Conservation (phyloP, 2,329 filamentous ascomycete species). For the Pseudomassariella vexata region DNA sequence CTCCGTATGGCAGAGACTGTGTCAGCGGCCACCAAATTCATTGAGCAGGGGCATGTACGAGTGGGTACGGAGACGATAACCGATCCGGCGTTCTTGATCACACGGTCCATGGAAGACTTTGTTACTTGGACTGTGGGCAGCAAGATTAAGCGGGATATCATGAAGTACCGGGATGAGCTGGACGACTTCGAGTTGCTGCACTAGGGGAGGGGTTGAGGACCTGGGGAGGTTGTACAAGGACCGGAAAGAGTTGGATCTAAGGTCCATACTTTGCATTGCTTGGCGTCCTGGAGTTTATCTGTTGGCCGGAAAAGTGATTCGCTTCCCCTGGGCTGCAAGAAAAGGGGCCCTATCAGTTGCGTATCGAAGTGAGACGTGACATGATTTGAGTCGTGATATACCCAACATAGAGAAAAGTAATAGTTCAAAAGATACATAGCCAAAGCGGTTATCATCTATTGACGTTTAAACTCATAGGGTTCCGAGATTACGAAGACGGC, state of each 20-base stretch:
- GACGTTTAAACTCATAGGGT: no score
- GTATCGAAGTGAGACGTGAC: no score
- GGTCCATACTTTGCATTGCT: slow-evolving; percentile 9
- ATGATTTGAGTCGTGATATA: no score
- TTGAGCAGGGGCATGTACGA: slow-evolving; percentile 90
- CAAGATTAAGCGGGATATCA: slow-evolving; percentile 95
- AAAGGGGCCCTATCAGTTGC: no score
- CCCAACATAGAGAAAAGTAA: no score
- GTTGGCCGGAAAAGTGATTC: no score
- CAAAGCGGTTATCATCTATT: no score
- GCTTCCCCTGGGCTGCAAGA: no score
- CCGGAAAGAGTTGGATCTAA: neutral
- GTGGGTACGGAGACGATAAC: slow-evolving; percentile 88
- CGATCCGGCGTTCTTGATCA: slow-evolving; percentile 85
- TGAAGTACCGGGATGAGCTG: slow-evolving; percentile 90
- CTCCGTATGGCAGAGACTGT: slow-evolving; percentile 89
- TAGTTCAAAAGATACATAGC: no score
- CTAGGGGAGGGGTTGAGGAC: slow-evolving; percentile 16
- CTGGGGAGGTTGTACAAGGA: neutral
- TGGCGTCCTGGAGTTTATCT: slow-evolving; percentile 20
- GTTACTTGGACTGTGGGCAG: slow-evolving; percentile 94
- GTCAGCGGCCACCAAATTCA: slow-evolving; percentile 75
- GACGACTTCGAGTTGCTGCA: slow-evolving; percentile 91
- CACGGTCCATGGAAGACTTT: slow-evolving; percentile 87
- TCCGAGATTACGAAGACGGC: no score